Base-by-base conservation (phyloP, 805 yeast genomes). In the Saccharomycopsis microspora region DNA sequence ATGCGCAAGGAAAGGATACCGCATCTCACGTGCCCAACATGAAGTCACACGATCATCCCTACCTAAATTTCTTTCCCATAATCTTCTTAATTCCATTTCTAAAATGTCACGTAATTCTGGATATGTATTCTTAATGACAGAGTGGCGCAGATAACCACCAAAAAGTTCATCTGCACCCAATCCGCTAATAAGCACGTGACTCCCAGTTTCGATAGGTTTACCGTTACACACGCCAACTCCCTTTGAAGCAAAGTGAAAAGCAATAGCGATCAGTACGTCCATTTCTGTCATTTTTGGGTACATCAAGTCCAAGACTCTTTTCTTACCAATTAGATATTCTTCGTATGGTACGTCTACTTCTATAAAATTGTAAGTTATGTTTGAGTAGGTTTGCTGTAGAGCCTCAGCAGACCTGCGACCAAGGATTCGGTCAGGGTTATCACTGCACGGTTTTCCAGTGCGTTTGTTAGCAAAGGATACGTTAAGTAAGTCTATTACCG, bases 161-260 rank as follows among this genome's bases (percentile, higher is more conserved):
- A 85, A 89, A 19, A 93, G 65, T 63, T 93, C 99, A 65, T 93
- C 99, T 0, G 98, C 98, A 1, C 99, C 99, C 8, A 93, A 69
- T 0, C 99, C 99, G 46, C 96, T 85, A 35, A 93, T 67, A 5
- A 93, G 62, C 0, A 93, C 95, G 54, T 78, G 75, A 5, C 87
- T 32, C 4, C 45, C n/a, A 10, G 47, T 48, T 9, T 57, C 58
- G 30, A 11, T 41, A 1, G 44, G 52, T n/a, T 45, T 32, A 3
- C 57, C 60, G 11, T 53, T 47, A 9, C 9, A 33, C 10, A 48
- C 55, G 0, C 82, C 78, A 5, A 53, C 44, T 5, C 84, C 85
- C 51, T 76, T 69, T 1, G 95, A 74, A 0, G 97, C 97, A 66
- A 88, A 93, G 60, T 81, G 88, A 58, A 93, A 93, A 0, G 99